A percentile compares a stretch with the other conserved stretches of the same genome.
phyloP scores from a whole-genome alignment of 2,329 filamentous ascomycete genomes.

The Calonectria multiphialidica region DNA sequence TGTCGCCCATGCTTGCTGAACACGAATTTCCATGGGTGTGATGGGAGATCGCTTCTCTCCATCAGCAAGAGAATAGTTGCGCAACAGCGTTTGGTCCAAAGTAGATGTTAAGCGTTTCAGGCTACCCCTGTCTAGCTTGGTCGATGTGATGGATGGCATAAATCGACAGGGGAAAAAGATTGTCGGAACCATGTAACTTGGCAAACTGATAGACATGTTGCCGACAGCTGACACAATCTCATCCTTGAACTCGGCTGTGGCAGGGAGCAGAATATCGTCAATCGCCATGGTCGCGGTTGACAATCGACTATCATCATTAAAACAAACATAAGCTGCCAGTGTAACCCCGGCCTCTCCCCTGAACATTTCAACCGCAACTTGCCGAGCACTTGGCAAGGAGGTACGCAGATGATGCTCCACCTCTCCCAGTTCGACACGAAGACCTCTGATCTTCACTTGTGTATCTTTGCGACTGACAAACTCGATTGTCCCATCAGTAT shows the following conservation, averaged over 20 bases:
- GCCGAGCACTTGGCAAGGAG: neutral
- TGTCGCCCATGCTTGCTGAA: constrained; percentile 50
- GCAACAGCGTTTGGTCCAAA: constrained; percentile 11
- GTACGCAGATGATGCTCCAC: neutral
- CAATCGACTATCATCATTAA: neutral
- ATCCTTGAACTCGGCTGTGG: neutral
- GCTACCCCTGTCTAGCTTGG: neutral
- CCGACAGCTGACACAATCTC: neutral
- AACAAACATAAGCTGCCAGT: neutral
- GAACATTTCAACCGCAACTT: neutral
- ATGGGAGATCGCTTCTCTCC: neutral
- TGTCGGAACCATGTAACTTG: neutral
- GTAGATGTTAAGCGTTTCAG: constrained; percentile 9
- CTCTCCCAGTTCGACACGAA: neutral
- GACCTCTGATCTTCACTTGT: neutral
- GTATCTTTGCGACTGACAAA: constrained; percentile 54
- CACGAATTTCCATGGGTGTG: neutral
- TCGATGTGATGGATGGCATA: constrained; percentile 3
- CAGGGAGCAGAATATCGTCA: neutral
- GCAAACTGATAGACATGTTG: neutral
- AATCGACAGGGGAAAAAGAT: neutral
- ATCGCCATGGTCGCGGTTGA: neutral
- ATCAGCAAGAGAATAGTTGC: constrained; percentile 19
- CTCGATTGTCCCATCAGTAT: constrained; percentile 49
- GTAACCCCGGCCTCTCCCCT: neutral